A percentile compares a stretch with the other conserved stretches of the same genome.
These are phyloP conservation scores for Diaporthe citrichinensis DNA, from an alignment of 2,329 filamentous ascomycete species.

Conservation along the genomic window DNA sequence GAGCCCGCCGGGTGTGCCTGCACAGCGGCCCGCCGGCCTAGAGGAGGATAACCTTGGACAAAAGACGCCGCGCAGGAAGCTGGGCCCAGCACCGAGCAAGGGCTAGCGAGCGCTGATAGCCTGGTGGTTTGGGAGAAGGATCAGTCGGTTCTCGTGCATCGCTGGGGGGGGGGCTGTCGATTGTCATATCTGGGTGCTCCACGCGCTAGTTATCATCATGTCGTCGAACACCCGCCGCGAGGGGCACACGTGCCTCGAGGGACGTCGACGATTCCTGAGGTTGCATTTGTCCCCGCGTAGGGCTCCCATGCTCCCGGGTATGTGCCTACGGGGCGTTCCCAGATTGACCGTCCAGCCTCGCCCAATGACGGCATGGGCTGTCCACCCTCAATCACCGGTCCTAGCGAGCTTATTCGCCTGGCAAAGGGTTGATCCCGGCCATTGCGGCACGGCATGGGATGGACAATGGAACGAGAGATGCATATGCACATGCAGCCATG, in stretches of 20 bases:
- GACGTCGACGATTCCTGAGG: slow-evolving; percentile 33
- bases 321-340: slow-evolving; percentile 1
- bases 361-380: slow-evolving; percentile 20
- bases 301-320: slow-evolving; percentile 22
- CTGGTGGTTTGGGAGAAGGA: not conserved
- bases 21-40: slow-evolving; percentile 23
- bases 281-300: slow-evolving; percentile 20
- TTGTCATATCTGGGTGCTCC: slow-evolving; percentile 1
- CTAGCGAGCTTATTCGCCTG: slow-evolving; percentile 23
- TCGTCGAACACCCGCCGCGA: slow-evolving; percentile 2
- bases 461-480: not conserved
- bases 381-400: slow-evolving; percentile 16
- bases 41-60: not conserved
- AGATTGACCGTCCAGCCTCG: slow-evolving; percentile 2
- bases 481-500: slow-evolving; percentile 24
- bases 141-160: not conserved
- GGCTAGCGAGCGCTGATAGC: not conserved
- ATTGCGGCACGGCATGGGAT: slow-evolving; percentile 16
- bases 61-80: slow-evolving; percentile 7
- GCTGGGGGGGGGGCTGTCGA: not conserved
- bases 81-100: not conserved
- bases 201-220: not conserved
- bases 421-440: slow-evolving; percentile 5
- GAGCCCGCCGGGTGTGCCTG: slow-evolving; percentile 1
- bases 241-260: slow-evolving; percentile 28